Percentiles rank a stretch among this genome's conserved stretches.
Conservation (phyloP, 2,329 filamentous ascomycete genomes). For the Graphiopsis chlorocephala region DNA sequence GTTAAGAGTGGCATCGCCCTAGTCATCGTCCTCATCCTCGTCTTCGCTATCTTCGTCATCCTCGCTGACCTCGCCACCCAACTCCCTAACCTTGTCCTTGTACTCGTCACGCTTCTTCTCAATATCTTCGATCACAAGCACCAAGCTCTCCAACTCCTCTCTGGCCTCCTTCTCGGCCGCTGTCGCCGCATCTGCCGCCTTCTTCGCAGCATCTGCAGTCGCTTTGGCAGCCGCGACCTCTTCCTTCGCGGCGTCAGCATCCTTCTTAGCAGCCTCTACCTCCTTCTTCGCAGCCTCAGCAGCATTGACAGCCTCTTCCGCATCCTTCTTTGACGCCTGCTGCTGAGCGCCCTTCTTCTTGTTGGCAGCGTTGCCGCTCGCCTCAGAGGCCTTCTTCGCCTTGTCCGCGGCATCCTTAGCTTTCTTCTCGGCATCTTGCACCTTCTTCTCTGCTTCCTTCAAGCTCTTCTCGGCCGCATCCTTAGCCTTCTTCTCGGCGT, state of each 20-base stretch:
- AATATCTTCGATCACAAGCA: slow-evolving; percentile 48
- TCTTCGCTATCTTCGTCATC: slow-evolving; percentile 33
- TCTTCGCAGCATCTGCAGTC: slow-evolving; percentile 6
- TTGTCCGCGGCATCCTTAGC: slow-evolving; percentile 5
- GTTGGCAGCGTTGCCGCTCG: neutral
- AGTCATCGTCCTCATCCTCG: slow-evolving; percentile 29
- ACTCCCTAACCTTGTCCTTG: slow-evolving; percentile 25
- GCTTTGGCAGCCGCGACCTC: slow-evolving; percentile 11
- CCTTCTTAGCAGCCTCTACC: slow-evolving; percentile 18
- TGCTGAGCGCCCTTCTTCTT: slow-evolving; percentile 8
- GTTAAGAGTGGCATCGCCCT: slow-evolving; percentile 1
- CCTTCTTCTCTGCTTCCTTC: slow-evolving; percentile 4
- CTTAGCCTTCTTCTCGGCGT: slow-evolving; percentile 42
- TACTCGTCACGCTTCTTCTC: slow-evolving; percentile 41
- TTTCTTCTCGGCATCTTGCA: neutral
- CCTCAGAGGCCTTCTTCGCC: slow-evolving; percentile 9
- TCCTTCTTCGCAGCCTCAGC: slow-evolving; percentile 23
- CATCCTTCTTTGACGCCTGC: neutral
- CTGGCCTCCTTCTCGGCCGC: slow-evolving; percentile 41
- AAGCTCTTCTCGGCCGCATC: slow-evolving; percentile 18
- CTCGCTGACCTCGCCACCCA: slow-evolving; percentile 32
- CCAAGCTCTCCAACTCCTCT: slow-evolving; percentile 48
- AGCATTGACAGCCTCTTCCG: neutral
- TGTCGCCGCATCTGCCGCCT: slow-evolving; percentile 23
- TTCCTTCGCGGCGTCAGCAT: slow-evolving; percentile 17